Conservation (phyloP, 2,329 filamentous ascomycete species). For the Neopestalotiopsis clavispora region DNA sequence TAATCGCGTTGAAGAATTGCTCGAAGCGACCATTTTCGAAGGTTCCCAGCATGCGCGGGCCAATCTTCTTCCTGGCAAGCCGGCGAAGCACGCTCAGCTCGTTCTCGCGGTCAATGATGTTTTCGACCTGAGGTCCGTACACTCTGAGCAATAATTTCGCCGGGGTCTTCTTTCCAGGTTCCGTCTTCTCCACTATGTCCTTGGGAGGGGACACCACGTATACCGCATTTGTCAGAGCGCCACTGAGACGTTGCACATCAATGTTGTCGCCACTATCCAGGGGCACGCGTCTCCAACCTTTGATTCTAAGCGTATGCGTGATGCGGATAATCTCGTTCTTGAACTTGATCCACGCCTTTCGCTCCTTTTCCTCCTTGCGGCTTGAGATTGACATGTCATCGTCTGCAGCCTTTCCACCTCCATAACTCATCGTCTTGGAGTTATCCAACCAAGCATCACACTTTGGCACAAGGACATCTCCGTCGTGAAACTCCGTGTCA, state of each 20-base stretch:
- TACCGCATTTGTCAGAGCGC: conserved; percentile 93
- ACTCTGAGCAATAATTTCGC: conserved; percentile 84
- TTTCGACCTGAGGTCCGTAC: conserved; percentile 93
- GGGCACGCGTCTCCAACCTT: conserved; percentile 87
- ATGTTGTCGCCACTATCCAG: conserved; percentile 72
- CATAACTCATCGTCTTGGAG: conserved; percentile 83
- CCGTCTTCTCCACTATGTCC: conserved; percentile 52
- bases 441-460: conserved; percentile 90
- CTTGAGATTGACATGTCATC: conserved; percentile 46
- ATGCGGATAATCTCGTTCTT: conserved; percentile 91
- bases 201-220: conserved; percentile 89
- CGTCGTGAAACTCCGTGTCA: conserved; percentile 84
- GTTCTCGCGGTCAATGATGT: conserved; percentile 91
- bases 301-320: conserved; percentile 85
- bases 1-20: conserved; percentile 85
- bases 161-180: conserved; percentile 48
- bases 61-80: conserved; percentile 89
- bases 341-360: conserved; percentile 81
- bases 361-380: conserved; percentile 66
- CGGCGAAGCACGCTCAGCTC: conserved; percentile 87
- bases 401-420: conserved; percentile 54
- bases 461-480: conserved; percentile 80
- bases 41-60: conserved; percentile 86
- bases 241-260: conserved; percentile 78
- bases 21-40: conserved; percentile 96